Conservation (phyloP, 169 alveolate genomes). For the Cryptosporidium viatorum region DNA sequence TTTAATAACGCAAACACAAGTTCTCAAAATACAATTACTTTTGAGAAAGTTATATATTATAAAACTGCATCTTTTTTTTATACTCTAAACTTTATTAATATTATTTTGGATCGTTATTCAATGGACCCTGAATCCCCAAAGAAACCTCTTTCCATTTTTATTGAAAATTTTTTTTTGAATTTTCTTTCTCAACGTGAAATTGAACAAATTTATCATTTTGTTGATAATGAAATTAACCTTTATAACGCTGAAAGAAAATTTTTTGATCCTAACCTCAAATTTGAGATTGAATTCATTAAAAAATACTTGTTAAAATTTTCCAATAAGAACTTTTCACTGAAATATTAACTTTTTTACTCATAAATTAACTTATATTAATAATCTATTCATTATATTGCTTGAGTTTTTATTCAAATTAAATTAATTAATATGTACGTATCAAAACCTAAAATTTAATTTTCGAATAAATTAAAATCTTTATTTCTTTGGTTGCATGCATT, state of each 20-base stretch:
- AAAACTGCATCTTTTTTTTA: slow-evolving; percentile 31
- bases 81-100: slow-evolving; percentile 30
- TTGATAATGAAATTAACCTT: not conserved
- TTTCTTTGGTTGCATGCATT: not conserved
- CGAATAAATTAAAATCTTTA: too few species aligned
- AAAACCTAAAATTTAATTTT: too few species aligned
- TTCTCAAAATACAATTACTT: not conserved
- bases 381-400: too few species aligned
- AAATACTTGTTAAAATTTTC: not conserved
- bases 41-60: slow-evolving; percentile 13
- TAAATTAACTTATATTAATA: too few species aligned
- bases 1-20: not conserved
- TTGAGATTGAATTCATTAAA: slow-evolving; percentile 35
- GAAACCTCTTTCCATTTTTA: not conserved
- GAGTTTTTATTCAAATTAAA: too few species aligned
- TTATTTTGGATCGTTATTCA: slow-evolving; percentile 1
- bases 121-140: not conserved
- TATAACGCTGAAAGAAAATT: not conserved
- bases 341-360: not conserved
- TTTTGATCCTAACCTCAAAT: slow-evolving; percentile 11
- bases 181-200: slow-evolving; percentile 18
- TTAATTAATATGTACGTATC: not conserved
- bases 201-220: not conserved
- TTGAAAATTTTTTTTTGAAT: slow-evolving; percentile 16
- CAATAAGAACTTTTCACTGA: too few species aligned